Conservation (phyloP, 1,139 yeast species). For the Zygoascus hellenicus region DNA sequence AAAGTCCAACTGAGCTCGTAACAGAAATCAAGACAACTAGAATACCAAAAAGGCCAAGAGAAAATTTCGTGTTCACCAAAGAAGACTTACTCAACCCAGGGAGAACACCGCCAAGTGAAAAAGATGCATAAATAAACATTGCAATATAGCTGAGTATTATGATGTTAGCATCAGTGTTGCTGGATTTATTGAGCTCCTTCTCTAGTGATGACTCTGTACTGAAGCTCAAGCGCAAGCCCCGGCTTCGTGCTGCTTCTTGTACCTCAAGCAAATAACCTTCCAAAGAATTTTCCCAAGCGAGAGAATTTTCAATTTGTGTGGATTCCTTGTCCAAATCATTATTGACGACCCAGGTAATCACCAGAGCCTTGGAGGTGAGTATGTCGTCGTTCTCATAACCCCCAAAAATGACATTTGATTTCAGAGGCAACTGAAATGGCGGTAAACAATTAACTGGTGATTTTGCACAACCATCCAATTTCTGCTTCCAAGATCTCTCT, state of each 20-base stretch:
- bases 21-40: conserved; percentile 75
- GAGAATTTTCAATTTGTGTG: conserved; percentile 41
- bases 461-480: conserved; percentile 55
- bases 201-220: conserved; percentile 79
- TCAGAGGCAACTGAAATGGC: conserved; percentile 82
- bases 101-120: conserved; percentile 65
- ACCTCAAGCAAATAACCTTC: conserved; percentile 52
- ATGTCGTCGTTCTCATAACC: conserved; percentile 44
- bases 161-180: conserved; percentile 71
- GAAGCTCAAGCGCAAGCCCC: conserved; percentile 61
- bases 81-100: conserved; percentile 27
- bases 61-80: conserved; percentile 59
- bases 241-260: conserved; percentile 35
- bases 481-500: conserved; percentile 47
- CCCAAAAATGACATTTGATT: conserved; percentile 65
- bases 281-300: conserved; percentile 59
- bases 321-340: conserved; percentile 42
- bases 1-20: conserved; percentile 67
- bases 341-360: conserved; percentile 60
- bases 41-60: conserved; percentile 77
- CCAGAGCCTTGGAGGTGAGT: conserved; percentile 60
- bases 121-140: conserved; percentile 88
- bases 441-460: conserved; percentile 91
- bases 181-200: conserved; percentile 74
- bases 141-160: conserved; percentile 68